Evolutionary conservation across 1,284 basidiomycete species (phyloP).

Genomic region (Fomitopsis betulina): DNA sequence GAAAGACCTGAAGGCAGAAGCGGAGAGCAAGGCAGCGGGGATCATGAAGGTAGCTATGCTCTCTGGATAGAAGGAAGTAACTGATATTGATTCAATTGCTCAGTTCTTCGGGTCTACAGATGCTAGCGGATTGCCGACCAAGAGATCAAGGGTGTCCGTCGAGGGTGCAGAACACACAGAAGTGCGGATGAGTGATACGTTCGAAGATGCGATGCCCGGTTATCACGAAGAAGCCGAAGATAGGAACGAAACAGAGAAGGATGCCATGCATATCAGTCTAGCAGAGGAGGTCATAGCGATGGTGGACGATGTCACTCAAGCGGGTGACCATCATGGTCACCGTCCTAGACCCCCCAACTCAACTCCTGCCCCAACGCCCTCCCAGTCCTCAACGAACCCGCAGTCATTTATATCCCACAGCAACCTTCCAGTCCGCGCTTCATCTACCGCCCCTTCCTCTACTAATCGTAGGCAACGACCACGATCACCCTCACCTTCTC

Average conservation of each 20-base stretch:
- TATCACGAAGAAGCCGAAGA: constrained; percentile 35
- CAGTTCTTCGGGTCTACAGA: constrained; percentile 54
- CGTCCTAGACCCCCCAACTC: constrained; percentile 10
- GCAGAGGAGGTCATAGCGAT: constrained; percentile 51
- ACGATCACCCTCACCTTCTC: constrained; percentile 3
- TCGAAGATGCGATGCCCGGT: constrained; percentile 45
- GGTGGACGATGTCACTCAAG: constrained; percentile 3
- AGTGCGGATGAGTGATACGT: constrained; percentile 7
- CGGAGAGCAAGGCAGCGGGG: constrained; percentile 39
- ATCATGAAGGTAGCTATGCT: constrained; percentile 56
- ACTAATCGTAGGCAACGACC: neutral
- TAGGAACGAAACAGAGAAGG: constrained; percentile 25
- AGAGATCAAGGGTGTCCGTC: constrained; percentile 23
- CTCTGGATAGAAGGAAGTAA: neutral
- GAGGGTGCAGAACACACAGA: constrained; percentile 2
- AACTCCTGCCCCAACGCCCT: neutral
- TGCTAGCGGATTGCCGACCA: constrained; percentile 34
- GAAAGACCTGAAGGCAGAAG: constrained; percentile 63
- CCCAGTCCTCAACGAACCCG: neutral
- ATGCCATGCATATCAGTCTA: constrained; percentile 33
- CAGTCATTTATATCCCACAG: neutral
- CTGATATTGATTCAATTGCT: neutral
- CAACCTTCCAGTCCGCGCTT: neutral
- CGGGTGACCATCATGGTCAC: constrained; percentile 7
- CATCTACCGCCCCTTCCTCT: neutral